Evolutionary conservation across 192 early-diverging fungal species (phyloP), one percentile per base, ranked within the genome.

Genomic region (Coemansia sp.): DNA sequence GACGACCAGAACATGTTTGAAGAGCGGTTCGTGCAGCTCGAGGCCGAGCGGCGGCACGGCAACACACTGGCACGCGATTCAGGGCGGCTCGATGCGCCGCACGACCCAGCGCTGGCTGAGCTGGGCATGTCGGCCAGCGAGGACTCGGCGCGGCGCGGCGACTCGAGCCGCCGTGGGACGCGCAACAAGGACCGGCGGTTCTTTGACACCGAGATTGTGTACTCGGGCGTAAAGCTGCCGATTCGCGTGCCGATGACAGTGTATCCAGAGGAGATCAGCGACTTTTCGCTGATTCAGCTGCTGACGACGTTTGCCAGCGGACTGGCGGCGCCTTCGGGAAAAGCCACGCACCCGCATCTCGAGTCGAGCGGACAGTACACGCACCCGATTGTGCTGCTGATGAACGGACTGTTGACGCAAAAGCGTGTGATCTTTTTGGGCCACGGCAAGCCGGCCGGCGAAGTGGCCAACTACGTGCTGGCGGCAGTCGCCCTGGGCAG

Each of bases 371-470:
- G 94, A n/a, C 69, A 86, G 25, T 85, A 84, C 60, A 96, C 94
- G 2, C 93, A 93, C 60, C 91, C 93, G 31, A 85, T 98, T 31
- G 87, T 94, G 46, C 62, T 98, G 36, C 79, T 98, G 22, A 82
- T 97, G 64, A 95, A 95, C 64, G 94, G 92, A 4, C 69, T 98
- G 38, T 71, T 96, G 59, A 92, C 93, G n/a, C 92, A 94, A 66
- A 98, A 98, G 78, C 79, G 93, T 26, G 81, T 98, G 11, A 84
- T 98, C 23, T 96, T 98, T 71, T 68, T 98, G 49, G 96, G 96
- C 12, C 87, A 95, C 65, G 89, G 89, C 9, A 89, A 90, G 60
- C 94, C 94, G 0, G 90, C 90, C 15, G 92, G 91, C 26, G 96
- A 98, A 69, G 92, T 98, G 3, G 90, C 92, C 15, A 91, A 94